Base-by-base conservation (phyloP, 2,329 filamentous ascomycete genomes). In the Diaporthe vaccinii region DNA sequence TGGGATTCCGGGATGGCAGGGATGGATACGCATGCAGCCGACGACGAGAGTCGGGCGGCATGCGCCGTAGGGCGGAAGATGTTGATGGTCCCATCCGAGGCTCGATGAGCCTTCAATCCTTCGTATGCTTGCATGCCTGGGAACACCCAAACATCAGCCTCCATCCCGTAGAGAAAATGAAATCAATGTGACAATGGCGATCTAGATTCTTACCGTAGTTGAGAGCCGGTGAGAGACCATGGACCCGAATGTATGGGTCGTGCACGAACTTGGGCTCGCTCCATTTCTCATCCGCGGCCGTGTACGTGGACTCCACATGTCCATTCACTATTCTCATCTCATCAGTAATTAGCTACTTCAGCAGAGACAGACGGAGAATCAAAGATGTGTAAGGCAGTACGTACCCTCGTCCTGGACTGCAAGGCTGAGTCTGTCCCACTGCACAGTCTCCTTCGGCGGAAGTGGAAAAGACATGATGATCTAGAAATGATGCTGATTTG, bases 91-190 rank as follows among this genome's bases (percentile, higher is more conserved):
- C 93, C 91, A 75, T 89, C 87, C 25, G 95, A 94, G 3, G 89
- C 88, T 77, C 96, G 95, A 90, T 98, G 98, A 72, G 96, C 96
- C 85, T 98, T 98, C 83, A 98, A 91, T 22, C 96, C 97, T 84
- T 99, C 96, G 88, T 98, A 99, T 80, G 95, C 96, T 87, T 98
- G 96, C 44, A 49, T 49, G 8, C 44, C 44, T 49, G 7, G 44
- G 3, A 49, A 22, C 9, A 17, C 20, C 7, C 20, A 49, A 22
- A 17, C 44, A 49, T 49, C 7, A 49, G 44, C 7, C 44, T 9
- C 3, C 20, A 49, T 8, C 44, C 20, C 44, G 10, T 20, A 22
- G 44, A 49, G 44, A 49, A 10, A 46, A 49, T 1, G 4, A 49
- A 17, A 22, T 20, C 44, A 6, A 3, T 20, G 20, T 49, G 44